Percentiles rank a stretch among this genome's conserved stretches.
Evolutionary conservation across 305 asterid genomes (phyloP).

Genomic region (Solanum hybrid): DNA sequence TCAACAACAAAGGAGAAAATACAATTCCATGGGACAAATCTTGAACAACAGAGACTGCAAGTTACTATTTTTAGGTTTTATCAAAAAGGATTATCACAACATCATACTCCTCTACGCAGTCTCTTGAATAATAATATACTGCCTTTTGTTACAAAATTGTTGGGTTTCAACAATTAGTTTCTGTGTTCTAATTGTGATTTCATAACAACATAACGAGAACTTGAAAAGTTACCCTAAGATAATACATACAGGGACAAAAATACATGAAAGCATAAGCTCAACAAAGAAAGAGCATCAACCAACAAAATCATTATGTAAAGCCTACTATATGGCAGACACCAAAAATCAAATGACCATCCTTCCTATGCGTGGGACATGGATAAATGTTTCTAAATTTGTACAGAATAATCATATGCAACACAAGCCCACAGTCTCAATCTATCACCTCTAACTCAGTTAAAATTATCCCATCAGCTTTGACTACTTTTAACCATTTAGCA

Average conservation of each 20-base stretch:
- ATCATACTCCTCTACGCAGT: not conserved
- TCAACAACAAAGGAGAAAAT: not conserved
- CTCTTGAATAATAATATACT: not conserved
- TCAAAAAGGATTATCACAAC: not conserved
- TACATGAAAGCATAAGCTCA: not conserved
- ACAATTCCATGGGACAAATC: not conserved
- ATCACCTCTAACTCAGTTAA: not conserved
- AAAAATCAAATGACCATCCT: not conserved
- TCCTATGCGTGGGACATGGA: not conserved
- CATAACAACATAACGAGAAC: not conserved
- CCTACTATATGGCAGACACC: not conserved
- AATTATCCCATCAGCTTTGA: not conserved
- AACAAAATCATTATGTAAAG: not conserved
- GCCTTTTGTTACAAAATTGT: not conserved
- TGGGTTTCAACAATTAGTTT: not conserved
- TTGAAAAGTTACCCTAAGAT: not conserved
- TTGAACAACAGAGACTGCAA: not conserved
- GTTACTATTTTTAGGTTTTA: not conserved
- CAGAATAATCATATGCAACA: not conserved
- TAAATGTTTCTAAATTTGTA: not conserved
- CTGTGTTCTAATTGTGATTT: not conserved
- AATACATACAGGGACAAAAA: not conserved
- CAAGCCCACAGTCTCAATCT: not conserved
- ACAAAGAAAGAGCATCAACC: not conserved
- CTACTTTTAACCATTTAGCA: not conserved